Base-by-base conservation (phyloP, 2,329 filamentous ascomycete genomes). In the Penicillium aurantiogriseum region DNA sequence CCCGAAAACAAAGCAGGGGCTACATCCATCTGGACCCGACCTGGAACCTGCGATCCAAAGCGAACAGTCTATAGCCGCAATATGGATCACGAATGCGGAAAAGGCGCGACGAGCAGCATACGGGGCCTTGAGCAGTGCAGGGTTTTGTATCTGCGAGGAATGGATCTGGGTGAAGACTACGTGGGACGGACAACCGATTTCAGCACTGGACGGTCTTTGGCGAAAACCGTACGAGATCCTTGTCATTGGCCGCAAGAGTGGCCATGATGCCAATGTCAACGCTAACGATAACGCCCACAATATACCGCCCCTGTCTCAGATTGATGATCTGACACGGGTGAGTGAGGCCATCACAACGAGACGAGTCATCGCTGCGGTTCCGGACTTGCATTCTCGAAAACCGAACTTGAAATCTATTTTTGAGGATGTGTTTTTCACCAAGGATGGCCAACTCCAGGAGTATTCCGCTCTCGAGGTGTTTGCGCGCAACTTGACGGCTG, bases 141-240 rank as follows among this genome's bases (percentile, higher is more conserved):
- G 79, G 6, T 74, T 87, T 4, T 65, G 71, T 3, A 63, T 86
- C 8, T 65, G 74, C 5, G 85, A 88, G 62, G 84, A 88, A 71
- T 88, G 85, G 85, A 66, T 86, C 4, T 88, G 85, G 85, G 68
- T 86, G 52, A 88, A 88, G 69, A 81, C 77, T 1, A 87, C 85
- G 0, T 67, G 65, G 0, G 61, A 73, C 2, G 85, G 85, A 3
- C 77, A 82, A 56, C 78, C 83, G 0, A 77, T 86, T 44, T 78
- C 76, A 8, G 70, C 76, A 4, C 51, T 87, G 13, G 77, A 83
- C 38, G 80, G 79, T 2, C 46, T 80, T 1, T 85, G 83, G 83
- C 76, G 84, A 56, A 84, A 84, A 63, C 85, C 85, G 1, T 88
- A 86, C 60, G 85, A 88, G 69, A 73, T 85, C 3, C 73, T 88